Evolutionary conservation across 768 basidiomycete species (phyloP), one percentile per base, ranked within the genome.

Genomic region (Pleurotus giganteus): DNA sequence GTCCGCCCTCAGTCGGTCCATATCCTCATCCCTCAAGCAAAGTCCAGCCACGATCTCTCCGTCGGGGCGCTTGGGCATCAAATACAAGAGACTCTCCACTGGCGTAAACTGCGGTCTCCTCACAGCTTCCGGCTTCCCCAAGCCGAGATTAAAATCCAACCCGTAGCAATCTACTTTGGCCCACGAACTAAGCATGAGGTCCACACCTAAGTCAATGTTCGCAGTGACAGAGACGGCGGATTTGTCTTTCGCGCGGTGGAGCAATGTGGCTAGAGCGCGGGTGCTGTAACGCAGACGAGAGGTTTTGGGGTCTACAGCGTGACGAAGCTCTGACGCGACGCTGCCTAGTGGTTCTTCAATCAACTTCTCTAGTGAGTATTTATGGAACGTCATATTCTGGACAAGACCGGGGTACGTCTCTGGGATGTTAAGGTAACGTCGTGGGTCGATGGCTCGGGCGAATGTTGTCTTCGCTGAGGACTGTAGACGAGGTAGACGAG

Each of bases 161-260:
- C 61, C 54, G 47, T 61, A 63, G 37, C 58, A 58, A 23, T 60
- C 39, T 9, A 62, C 53, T 43, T 66, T 63, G 13, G 62, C 61
- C 68, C 66, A 69, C 9, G 66, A 69, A 49, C 64, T 66, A 2
- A 67, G 55, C 65, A 63, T 64, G 53, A 69, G 54, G 32, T 66
- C 68, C n/a, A 34, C 37, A 1, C 57, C 47, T 1, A 55, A 27
- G 42, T 64, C 49, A 6, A 67, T 29, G 1, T 43, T 50, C 17
- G 62, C 66, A 1, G 63, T 62, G 9, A 66, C 52, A 6, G 46
- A 55, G 8, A 57, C 28, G 1, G 9, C 23, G 26, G 24, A 57
- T 31, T 65, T 67, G 39, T 64, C 54, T 21, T 51, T 17, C 11
- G 57, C 8, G 26, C 57, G 60, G 28, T 51, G 6, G 23, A 64